Evolutionary conservation across 2,329 filamentous ascomycete genomes (phyloP).

Genomic region (Emmonsia crescens): DNA sequence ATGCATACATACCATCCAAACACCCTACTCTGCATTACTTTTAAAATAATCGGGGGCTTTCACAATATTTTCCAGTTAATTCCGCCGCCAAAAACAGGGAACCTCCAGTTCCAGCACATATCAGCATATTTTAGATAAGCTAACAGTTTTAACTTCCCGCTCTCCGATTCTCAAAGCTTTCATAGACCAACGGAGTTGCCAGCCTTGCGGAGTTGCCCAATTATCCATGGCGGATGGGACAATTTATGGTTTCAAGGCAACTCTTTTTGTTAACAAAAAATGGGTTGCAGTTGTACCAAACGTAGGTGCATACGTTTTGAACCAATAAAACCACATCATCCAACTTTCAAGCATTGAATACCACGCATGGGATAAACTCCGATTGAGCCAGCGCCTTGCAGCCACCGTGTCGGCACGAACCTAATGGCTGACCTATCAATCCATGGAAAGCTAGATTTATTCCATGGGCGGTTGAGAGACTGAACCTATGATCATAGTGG

Average conservation of each 20-base stretch:
- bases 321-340: background rate
- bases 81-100: background rate
- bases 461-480: background rate
- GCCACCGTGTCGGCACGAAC: background rate
- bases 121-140: background rate
- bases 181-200: background rate
- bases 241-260: no score
- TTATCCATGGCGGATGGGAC: no score
- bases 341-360: background rate
- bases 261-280: no score
- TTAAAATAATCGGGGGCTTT: background rate
- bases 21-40: background rate
- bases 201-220: no score
- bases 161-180: background rate
- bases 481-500: background rate
- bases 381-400: background rate
- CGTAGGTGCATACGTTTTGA: background rate
- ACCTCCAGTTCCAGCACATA: background rate
- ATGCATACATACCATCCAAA: background rate
- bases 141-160: background rate
- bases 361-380: background rate
- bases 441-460: background rate
- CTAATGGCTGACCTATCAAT: background rate
- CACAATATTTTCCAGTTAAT: background rate
- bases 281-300: background rate